These are phyloP conservation scores for Ceratocystis cacaofunesta DNA, from an alignment of 2,329 filamentous ascomycete species.

Conservation along the genomic window DNA sequence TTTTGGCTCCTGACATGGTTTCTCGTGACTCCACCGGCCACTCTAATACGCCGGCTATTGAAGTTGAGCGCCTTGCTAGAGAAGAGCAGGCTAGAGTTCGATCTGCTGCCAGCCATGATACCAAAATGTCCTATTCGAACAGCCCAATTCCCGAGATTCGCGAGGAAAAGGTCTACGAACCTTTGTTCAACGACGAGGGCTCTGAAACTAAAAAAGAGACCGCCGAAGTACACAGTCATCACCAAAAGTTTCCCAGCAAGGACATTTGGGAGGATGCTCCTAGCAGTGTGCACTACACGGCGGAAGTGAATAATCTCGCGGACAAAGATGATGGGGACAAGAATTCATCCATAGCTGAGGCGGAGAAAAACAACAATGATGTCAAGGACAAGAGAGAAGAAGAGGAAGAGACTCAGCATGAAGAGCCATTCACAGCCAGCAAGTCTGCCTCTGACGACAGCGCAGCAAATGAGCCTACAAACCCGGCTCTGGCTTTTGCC, in stretches of 20 bases:
- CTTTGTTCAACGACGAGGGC: constrained; percentile 63
- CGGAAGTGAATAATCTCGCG: constrained; percentile 69
- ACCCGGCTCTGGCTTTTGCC: constrained; percentile 50
- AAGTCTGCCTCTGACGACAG: constrained; percentile 22
- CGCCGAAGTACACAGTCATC: constrained; percentile 28
- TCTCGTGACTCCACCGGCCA: constrained; percentile 48
- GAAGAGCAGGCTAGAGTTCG: constrained; percentile 47
- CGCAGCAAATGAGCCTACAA: constrained; percentile 31
- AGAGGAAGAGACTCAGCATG: not conserved
- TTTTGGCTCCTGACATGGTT: constrained; percentile 79
- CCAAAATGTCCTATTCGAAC: constrained; percentile 30
- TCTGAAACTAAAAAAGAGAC: constrained; percentile 37
- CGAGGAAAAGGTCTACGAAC: constrained; percentile 87
- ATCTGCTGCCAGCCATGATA: constrained; percentile 44
- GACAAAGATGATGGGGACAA: not conserved
- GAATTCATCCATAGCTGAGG: constrained; percentile 26
- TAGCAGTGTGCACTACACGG: constrained; percentile 61
- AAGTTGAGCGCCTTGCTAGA: constrained; percentile 46
- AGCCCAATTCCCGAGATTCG: constrained; percentile 66
- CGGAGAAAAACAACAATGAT: constrained; percentile 19
- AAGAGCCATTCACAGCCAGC: constrained; percentile 19
- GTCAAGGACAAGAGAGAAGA: not conserved
- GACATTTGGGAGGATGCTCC: constrained; percentile 97
- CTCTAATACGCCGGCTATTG: constrained; percentile 68
- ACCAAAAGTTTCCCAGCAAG: constrained; percentile 73